Conservation (phyloP, 2,329 filamentous ascomycete genomes). For the Paracamarosporium sp. region DNA sequence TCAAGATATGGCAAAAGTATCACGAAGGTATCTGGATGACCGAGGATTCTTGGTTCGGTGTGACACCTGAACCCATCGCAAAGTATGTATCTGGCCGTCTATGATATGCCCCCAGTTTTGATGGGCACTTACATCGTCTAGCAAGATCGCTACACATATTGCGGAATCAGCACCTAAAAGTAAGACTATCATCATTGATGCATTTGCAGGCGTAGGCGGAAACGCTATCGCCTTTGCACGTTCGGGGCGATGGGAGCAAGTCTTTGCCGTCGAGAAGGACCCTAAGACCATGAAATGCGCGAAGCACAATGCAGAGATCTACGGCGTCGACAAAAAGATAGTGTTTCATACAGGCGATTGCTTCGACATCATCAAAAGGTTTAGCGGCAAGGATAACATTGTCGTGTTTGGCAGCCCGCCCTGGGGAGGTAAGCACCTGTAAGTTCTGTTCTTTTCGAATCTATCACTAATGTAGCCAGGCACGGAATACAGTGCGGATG, state of each 20-base stretch:
- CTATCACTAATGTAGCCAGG: constrained; percentile 48
- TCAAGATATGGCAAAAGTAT: constrained; percentile 86
- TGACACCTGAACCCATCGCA: constrained; percentile 92
- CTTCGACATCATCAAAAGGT: constrained; percentile 71
- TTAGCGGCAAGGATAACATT: constrained; percentile 59
- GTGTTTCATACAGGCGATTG: constrained; percentile 88
- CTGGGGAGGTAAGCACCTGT: constrained; percentile 68
- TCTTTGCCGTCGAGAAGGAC: constrained; percentile 91
- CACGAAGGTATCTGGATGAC: constrained; percentile 90
- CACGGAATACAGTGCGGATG: constrained; percentile 66
- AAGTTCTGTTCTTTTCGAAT: background rate
- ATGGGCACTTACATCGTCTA: constrained; percentile 21
- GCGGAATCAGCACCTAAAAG: constrained; percentile 59
- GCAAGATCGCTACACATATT: constrained; percentile 79
- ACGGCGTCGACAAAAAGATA: constrained; percentile 79
- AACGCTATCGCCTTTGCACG: constrained; percentile 95
- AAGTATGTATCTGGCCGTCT: constrained; percentile 62
- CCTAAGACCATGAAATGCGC: constrained; percentile 82
- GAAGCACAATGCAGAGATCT: constrained; percentile 87
- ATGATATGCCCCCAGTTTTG: background rate
- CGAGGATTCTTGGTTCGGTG: constrained; percentile 93
- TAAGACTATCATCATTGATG: constrained; percentile 78
- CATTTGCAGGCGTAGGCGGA: constrained; percentile 89
- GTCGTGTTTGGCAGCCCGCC: constrained; percentile 76
- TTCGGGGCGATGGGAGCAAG: constrained; percentile 76